Evolutionary conservation across 441 rosid genomes (phyloP), one percentile per base, ranked within the genome.

Genomic region (Kokia cookei): DNA sequence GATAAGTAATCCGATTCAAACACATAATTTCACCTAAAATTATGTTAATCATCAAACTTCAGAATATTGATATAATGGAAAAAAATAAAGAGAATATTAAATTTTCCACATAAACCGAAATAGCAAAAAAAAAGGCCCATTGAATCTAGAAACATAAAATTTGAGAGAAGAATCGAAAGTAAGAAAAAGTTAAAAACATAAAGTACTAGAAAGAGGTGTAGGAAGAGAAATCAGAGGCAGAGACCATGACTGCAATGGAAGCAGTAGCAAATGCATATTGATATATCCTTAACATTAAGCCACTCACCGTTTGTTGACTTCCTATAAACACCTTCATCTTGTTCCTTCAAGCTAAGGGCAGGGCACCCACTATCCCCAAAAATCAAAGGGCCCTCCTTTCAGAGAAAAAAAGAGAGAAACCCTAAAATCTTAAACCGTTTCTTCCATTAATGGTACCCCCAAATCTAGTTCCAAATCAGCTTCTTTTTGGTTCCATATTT

Each of bases 181-280:
- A 54, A 43, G 40, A 22, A 17, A 3, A 45, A 72, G 12, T 45
- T 12, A 26, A 61, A 72, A 32, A 5, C 11, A 61, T 17, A 42
- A 71, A 29, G 15, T 90, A 94, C 98, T 97, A 94, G 82, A 90
- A 94, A 76, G 97, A 92, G 74, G 98, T 94, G 88, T 89, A 92
- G 81, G 54, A 17, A 64, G 90, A 87, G 81, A 94, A 94, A n/a
- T 77, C 82, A 48, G n/a, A 12, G 0, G 93, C 88, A 66, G 93
- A 86, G 62, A 82, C 84, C 98, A 94, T 94, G 72, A 86, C 83
- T 42, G 84, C 90, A 72, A 92, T 87, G 1, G 98, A 92, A 29
- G 95, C 87, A 19, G 93, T 89, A 40, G 96, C 90, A 64, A 89
- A 89, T 68, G 73, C 89, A 61, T 91, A 89, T 86, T 94, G 98